Conservation (phyloP, 202 grass and related monocot species). For the Brachypodium distachyon region DNA sequence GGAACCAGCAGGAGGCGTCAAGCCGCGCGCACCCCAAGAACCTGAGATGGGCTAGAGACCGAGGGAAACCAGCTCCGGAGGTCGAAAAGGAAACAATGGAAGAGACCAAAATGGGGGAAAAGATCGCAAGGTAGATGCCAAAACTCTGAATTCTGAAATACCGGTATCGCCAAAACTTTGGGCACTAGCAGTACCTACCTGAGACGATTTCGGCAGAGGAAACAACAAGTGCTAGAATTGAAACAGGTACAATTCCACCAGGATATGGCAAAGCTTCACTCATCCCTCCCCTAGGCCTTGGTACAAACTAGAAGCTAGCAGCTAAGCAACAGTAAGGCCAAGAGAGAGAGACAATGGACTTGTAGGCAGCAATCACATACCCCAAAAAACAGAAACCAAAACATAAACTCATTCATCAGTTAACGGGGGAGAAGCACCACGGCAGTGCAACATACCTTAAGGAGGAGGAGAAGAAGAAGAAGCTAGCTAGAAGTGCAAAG, state of each 20-base stretch:
- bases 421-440: neutral
- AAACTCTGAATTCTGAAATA: neutral
- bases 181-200: neutral
- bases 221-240: slow-evolving; percentile 10
- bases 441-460: neutral
- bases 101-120: slow-evolving; percentile 22
- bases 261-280: slow-evolving; percentile 13
- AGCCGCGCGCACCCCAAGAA: neutral
- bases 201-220: slow-evolving; percentile 1
- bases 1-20: slow-evolving; percentile 26
- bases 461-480: neutral
- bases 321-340: neutral
- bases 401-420: neutral
- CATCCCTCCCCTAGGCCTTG: neutral
- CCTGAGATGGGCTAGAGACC: neutral
- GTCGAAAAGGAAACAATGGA: neutral
- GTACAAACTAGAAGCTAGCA: neutral
- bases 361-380: neutral
- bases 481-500: slow-evolving; percentile 7
- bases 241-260: slow-evolving; percentile 20
- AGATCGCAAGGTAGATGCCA: slow-evolving; percentile 15
- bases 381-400: neutral
- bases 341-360: neutral
- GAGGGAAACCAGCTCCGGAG: neutral
- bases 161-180: neutral